These are phyloP conservation scores for Candida ulmi DNA, from an alignment of 805 yeast species.

Conservation along the genomic window DNA sequence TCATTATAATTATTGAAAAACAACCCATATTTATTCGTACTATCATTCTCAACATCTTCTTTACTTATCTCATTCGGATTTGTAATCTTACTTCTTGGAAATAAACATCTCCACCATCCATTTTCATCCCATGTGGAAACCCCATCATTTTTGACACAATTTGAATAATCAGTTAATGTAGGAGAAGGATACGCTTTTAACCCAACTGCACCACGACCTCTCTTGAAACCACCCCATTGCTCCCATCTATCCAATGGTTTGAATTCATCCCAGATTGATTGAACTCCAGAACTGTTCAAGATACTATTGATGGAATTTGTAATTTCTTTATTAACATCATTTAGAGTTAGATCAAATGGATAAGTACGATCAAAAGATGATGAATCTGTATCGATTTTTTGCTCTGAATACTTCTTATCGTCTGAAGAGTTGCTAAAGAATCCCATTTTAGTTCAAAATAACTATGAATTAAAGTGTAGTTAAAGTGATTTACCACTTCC, in stretches of 20 bases:
- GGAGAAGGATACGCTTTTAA: slow-evolving; percentile 55
- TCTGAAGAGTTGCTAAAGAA: slow-evolving; percentile 2
- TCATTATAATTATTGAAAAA: slow-evolving; percentile 64
- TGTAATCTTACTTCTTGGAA: slow-evolving; percentile 48
- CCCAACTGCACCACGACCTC: slow-evolving; percentile 26
- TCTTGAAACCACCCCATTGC: slow-evolving; percentile 7
- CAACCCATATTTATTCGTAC: slow-evolving; percentile 42
- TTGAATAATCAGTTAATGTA: slow-evolving; percentile 47
- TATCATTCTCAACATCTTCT: slow-evolving; percentile 50
- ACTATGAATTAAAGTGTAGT: too few species aligned
- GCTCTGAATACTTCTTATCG: slow-evolving; percentile 1
- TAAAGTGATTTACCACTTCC: too few species aligned
- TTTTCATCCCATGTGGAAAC: slow-evolving; percentile 73
- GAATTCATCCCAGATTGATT: slow-evolving; percentile 1
- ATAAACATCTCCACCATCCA: slow-evolving; percentile 89
- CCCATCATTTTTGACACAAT: slow-evolving; percentile 64
- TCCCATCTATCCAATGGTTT: slow-evolving; percentile 10
- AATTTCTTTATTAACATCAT: neutral
- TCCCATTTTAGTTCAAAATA: slow-evolving; percentile 2
- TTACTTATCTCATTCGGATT: slow-evolving; percentile 34
- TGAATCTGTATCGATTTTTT: neutral
- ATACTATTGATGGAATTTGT: neutral
- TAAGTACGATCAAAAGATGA: neutral
- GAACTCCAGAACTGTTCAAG: neutral
- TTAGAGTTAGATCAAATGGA: neutral